Percentiles rank a stretch among this genome's conserved stretches.
phyloP scores from a whole-genome alignment of 306 rosid species.

The Neltuma alba region DNA sequence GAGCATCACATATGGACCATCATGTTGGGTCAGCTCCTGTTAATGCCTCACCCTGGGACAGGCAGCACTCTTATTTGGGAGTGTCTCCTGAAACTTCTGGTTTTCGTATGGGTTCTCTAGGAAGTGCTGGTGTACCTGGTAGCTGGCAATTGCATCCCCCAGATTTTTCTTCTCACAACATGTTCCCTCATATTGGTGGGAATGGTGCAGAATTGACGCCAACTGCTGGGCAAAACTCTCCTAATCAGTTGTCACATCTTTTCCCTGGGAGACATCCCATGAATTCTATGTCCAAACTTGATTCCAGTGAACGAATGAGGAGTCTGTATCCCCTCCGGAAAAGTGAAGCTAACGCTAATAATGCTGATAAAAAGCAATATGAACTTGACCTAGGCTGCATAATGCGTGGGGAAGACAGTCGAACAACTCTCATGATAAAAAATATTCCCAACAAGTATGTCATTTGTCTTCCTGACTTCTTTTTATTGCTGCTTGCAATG shows the following conservation, averaged over 20 bases:
- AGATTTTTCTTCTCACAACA: constrained; percentile 51
- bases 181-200: constrained; percentile 62
- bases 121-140: constrained; percentile 62
- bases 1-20: constrained; percentile 50
- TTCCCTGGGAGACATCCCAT: constrained; percentile 63
- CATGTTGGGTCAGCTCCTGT: constrained; percentile 81
- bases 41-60: constrained; percentile 71
- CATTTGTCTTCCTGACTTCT: constrained; percentile 1
- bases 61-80: constrained; percentile 54
- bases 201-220: constrained; percentile 52
- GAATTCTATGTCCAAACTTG: constrained; percentile 58
- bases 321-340: constrained; percentile 61
- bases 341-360: constrained; percentile 60
- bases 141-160: constrained; percentile 63
- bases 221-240: constrained; percentile 54
- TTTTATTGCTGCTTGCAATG: background rate
- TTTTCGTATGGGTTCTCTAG: constrained; percentile 63
- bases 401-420: constrained; percentile 60
- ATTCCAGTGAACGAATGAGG: constrained; percentile 60
- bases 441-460: constrained; percentile 81
- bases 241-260: constrained; percentile 53
- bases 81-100: constrained; percentile 68
- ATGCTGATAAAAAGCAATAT: constrained; percentile 61
- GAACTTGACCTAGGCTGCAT: constrained; percentile 72
- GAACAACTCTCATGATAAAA: constrained; percentile 79